These are phyloP conservation scores for Coemansia sp. DNA, from an alignment of 192 early-diverging fungal genomes.

Conservation along the genomic window DNA sequence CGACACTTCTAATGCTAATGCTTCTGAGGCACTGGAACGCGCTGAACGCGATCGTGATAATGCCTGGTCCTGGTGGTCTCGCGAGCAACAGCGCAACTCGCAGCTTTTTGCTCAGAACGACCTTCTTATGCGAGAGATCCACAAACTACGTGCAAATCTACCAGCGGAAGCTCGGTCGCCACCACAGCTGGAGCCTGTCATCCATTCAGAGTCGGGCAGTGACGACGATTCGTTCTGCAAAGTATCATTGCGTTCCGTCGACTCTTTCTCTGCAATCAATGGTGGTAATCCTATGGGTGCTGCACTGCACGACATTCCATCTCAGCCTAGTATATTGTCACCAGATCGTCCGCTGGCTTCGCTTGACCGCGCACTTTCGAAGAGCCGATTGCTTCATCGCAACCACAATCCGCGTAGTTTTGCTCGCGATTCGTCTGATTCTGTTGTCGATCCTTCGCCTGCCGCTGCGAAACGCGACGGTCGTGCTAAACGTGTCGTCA, in stretches of 20 bases:
- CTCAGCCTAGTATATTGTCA: slow-evolving; percentile 16
- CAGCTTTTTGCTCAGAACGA: slow-evolving; percentile 48
- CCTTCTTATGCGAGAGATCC: slow-evolving; percentile 48
- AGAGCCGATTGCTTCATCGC: slow-evolving; percentile 35
- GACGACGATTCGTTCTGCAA: slow-evolving; percentile 44
- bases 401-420: slow-evolving; percentile 13
- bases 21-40: slow-evolving; percentile 19
- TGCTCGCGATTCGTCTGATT: not conserved
- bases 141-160: slow-evolving; percentile 9
- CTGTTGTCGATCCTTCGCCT: not conserved
- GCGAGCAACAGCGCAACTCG: slow-evolving; percentile 41
- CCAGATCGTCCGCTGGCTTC: slow-evolving; percentile 9
- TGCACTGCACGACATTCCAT: not conserved
- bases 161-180: not conserved
- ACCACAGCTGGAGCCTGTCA: not conserved
- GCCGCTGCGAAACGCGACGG: slow-evolving; percentile 10
- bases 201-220: slow-evolving; percentile 21
- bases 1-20: not conserved
- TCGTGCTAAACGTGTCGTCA: slow-evolving; percentile 45
- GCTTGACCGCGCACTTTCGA: slow-evolving; percentile 32
- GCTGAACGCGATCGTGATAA: slow-evolving; percentile 25
- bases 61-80: slow-evolving; percentile 42
- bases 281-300: slow-evolving; percentile 33
- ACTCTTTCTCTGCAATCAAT: slow-evolving; percentile 26
- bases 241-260: slow-evolving; percentile 27